These are phyloP conservation scores for Phytophthora citrophthora DNA, from an alignment of 352 stramenopile genomes.

Conservation along the genomic window DNA sequence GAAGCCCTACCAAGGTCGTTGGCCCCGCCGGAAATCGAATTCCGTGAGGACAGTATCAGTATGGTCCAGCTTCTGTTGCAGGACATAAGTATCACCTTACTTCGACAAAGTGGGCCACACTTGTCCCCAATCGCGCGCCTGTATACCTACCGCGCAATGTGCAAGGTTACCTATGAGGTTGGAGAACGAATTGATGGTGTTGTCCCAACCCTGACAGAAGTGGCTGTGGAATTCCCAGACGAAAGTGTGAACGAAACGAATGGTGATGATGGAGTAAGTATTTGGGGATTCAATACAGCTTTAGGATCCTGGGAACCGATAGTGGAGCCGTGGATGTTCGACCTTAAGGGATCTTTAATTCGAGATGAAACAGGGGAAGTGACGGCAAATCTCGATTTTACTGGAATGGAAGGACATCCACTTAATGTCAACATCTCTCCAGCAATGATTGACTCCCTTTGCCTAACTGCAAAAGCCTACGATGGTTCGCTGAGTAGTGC, in stretches of 20 bases:
- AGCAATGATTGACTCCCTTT: slow-evolving; percentile 67
- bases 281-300: slow-evolving; percentile 81
- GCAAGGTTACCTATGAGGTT: slow-evolving; percentile 57
- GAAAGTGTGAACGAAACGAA: slow-evolving; percentile 51
- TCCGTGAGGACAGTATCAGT: slow-evolving; percentile 24
- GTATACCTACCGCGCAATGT: slow-evolving; percentile 74
- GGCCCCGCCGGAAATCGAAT: slow-evolving; percentile 21
- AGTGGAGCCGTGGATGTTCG: slow-evolving; percentile 81
- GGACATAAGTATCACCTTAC: slow-evolving; percentile 73
- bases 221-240: slow-evolving; percentile 67
- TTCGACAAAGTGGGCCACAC: slow-evolving; percentile 77
- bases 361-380: slow-evolving; percentile 56
- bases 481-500: slow-evolving; percentile 39
- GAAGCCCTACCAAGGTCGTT: slow-evolving; percentile 9
- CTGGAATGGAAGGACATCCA: slow-evolving; percentile 58
- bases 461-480: slow-evolving; percentile 65
- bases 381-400: slow-evolving; percentile 56
- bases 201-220: slow-evolving; percentile 26
- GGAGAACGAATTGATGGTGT: slow-evolving; percentile 28
- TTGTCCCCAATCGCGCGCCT: slow-evolving; percentile 71
- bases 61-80: slow-evolving; percentile 65
- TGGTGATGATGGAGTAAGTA: slow-evolving; percentile 76
- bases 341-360: slow-evolving; percentile 39
- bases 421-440: slow-evolving; percentile 80
- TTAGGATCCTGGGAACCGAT: slow-evolving; percentile 83